phyloP scores from a whole-genome alignment of 495 filamentous ascomycete species.

The Aspergillus haitiensis region DNA sequence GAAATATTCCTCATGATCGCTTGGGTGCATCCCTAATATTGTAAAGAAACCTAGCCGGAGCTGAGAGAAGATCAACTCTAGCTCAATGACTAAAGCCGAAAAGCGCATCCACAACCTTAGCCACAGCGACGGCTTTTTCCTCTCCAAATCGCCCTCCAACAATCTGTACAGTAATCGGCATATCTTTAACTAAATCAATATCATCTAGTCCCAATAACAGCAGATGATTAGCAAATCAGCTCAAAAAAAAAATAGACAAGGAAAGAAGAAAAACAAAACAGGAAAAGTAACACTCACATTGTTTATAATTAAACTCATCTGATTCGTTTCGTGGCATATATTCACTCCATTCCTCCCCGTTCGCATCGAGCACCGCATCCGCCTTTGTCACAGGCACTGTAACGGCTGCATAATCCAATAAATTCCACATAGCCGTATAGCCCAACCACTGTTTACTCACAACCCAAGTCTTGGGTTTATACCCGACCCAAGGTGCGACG shows the following conservation, averaged over 20 bases:
- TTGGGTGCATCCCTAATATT: too few relatives aligned
- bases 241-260: background rate
- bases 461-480: slow-evolving; percentile 49
- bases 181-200: slow-evolving; percentile 47
- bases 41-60: too few relatives aligned
- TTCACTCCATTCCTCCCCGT: slow-evolving; percentile 33
- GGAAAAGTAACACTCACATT: slow-evolving; percentile 36
- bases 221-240: slow-evolving; percentile 6
- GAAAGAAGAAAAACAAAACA: background rate
- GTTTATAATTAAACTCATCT: slow-evolving; percentile 45
- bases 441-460: slow-evolving; percentile 58
- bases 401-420: slow-evolving; percentile 63
- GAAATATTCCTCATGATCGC: too few relatives aligned
- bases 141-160: slow-evolving; percentile 51
- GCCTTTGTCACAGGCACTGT: slow-evolving; percentile 55
- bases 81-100: slow-evolving; percentile 11
- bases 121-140: slow-evolving; percentile 49
- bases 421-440: slow-evolving; percentile 68
- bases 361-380: slow-evolving; percentile 35
- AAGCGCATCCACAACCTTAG: slow-evolving; percentile 39
- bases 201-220: slow-evolving; percentile 33
- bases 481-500: slow-evolving; percentile 53
- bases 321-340: slow-evolving; percentile 42
- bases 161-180: slow-evolving; percentile 57
- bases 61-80: too few relatives aligned